Percentiles rank a stretch among this genome's conserved stretches.
phyloP scores from a whole-genome alignment of 129 eudicot genomes.

The Logfia minima region DNA sequence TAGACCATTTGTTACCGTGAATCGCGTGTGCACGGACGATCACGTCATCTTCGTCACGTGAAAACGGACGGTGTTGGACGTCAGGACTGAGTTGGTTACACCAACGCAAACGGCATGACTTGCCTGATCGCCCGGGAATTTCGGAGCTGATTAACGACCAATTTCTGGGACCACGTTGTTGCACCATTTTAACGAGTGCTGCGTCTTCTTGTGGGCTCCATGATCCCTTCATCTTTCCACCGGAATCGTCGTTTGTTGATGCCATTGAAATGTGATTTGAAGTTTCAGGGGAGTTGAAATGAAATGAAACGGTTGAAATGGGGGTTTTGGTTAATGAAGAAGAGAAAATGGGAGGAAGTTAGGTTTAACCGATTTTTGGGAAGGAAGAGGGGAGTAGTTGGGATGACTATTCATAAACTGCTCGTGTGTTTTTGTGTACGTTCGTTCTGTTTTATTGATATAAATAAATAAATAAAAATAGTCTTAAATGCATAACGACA shows the following conservation, averaged over 20 bases:
- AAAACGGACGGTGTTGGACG: conserved; percentile 68
- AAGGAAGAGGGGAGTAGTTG: conserved; percentile 12
- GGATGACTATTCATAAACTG: conserved; percentile 20
- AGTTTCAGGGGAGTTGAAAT: neutral
- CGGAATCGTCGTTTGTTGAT: conserved; percentile 2
- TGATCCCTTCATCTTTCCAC: conserved; percentile 51
- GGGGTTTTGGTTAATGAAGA: conserved; percentile 22
- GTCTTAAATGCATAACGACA: neutral
- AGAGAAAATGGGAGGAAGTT: conserved; percentile 19
- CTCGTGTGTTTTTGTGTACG: conserved; percentile 8
- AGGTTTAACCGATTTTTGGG: conserved; percentile 43
- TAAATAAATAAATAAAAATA: neutral
- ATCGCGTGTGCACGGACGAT: conserved; percentile 51
- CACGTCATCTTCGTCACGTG: conserved; percentile 57
- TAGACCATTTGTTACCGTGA: conserved; percentile 71
- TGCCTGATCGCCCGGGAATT: conserved; percentile 73
- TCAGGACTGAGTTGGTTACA: conserved; percentile 76
- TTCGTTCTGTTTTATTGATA: conserved; percentile 4
- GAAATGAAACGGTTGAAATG: conserved; percentile 26
- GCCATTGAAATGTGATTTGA: neutral
- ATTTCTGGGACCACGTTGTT: conserved; percentile 66
- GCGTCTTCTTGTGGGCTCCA: conserved; percentile 75
- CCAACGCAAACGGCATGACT: conserved; percentile 76
- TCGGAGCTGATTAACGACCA: conserved; percentile 57
- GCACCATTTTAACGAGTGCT: conserved; percentile 48